Evolutionary conservation across 495 filamentous ascomycete genomes (phyloP).

Genomic region (Xylaria grammica): DNA sequence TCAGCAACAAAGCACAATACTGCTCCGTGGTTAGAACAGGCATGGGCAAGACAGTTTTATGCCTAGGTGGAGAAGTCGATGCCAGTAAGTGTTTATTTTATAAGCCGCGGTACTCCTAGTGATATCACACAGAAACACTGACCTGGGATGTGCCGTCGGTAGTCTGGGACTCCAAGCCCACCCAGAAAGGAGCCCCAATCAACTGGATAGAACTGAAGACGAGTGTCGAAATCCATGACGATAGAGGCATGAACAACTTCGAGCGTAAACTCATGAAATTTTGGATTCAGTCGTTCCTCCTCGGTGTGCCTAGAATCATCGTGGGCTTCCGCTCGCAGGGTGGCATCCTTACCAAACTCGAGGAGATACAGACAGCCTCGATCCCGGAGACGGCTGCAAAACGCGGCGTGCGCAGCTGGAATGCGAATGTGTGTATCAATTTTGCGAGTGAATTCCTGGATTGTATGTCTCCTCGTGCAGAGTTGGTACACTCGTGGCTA

Average conservation of each 20-base stretch:
- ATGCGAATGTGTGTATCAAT: slow-evolving; percentile 89
- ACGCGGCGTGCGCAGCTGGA: slow-evolving; percentile 71
- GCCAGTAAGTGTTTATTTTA: slow-evolving; percentile 60
- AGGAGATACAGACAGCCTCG: slow-evolving; percentile 76
- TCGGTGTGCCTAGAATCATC: slow-evolving; percentile 89
- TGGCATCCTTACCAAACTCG: slow-evolving; percentile 71
- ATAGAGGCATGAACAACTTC: slow-evolving; percentile 72
- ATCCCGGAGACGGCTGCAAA: slow-evolving; percentile 77
- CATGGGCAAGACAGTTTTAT: slow-evolving; percentile 70
- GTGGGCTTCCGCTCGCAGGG: slow-evolving; percentile 81
- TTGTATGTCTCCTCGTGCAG: slow-evolving; percentile 55
- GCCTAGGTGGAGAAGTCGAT: slow-evolving; percentile 96
- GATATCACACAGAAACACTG: neutral
- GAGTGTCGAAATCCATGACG: slow-evolving; percentile 66
- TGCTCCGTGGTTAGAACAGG: slow-evolving; percentile 91
- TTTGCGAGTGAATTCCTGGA: slow-evolving; percentile 78
- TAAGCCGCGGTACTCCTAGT: neutral
- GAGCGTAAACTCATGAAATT: slow-evolving; percentile 91
- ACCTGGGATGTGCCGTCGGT: neutral
- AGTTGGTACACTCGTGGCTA: neutral
- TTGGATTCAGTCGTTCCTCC: slow-evolving; percentile 95
- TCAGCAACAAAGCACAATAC: slow-evolving; percentile 90
- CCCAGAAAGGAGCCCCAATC: slow-evolving; percentile 65
- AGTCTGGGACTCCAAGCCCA: slow-evolving; percentile 86
- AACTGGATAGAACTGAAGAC: slow-evolving; percentile 98